Percentiles rank a stretch among this genome's conserved stretches.
phyloP scores from a whole-genome alignment of 1,284 basidiomycete genomes.

The Porodaedalea pini region DNA sequence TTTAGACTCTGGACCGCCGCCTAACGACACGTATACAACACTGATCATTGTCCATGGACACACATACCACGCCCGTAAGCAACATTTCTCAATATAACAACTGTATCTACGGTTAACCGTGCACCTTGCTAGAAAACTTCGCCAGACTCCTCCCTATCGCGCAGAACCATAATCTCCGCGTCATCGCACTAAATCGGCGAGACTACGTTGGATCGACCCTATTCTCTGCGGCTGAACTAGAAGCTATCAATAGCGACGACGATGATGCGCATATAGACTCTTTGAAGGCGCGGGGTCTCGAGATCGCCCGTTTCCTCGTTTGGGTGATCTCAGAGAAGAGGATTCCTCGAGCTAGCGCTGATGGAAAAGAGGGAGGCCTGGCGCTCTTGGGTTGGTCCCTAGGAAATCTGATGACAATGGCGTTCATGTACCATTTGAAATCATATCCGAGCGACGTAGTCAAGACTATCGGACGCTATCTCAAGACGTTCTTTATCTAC shows the following conservation, averaged over 20 bases:
- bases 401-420: constrained; percentile 16
- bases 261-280: constrained; percentile 14
- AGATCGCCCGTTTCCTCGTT: constrained; percentile 22
- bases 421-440: constrained; percentile 11
- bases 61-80: constrained; percentile 18
- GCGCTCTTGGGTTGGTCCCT: constrained; percentile 19
- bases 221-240: constrained; percentile 23
- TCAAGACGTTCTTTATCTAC: constrained; percentile 17
- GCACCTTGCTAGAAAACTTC: constrained; percentile 12
- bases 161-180: constrained; percentile 23
- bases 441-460: constrained; percentile 1
- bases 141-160: constrained; percentile 20
- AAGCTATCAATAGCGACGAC: constrained; percentile 8
- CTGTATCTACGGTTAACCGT: neutral
- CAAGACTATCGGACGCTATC: constrained; percentile 1
- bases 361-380: constrained; percentile 16
- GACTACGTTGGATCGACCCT: constrained; percentile 27
- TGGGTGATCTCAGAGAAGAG: constrained; percentile 16
- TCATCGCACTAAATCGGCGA: constrained; percentile 25
- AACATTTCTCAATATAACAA: neutral
- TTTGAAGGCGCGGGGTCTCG: constrained; percentile 19
- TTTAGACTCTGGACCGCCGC: constrained; percentile 16
- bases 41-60: constrained; percentile 19
- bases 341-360: constrained; percentile 12
- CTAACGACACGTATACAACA: constrained; percentile 14